phyloP scores from a whole-genome alignment of 2,329 filamentous ascomycete species.

The Parafenestella ontariensis region DNA sequence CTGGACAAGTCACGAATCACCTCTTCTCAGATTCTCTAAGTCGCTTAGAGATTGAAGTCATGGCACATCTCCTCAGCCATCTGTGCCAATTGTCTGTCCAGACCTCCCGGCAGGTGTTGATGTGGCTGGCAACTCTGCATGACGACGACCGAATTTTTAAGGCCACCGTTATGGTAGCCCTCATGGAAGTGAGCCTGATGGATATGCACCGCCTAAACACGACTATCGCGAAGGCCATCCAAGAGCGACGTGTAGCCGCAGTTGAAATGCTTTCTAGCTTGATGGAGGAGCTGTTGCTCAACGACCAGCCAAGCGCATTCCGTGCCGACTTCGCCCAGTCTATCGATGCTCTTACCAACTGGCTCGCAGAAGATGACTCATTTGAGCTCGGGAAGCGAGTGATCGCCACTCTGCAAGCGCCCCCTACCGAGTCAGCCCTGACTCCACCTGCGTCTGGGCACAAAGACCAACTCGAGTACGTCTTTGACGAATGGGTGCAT shows the following conservation, averaged over 20 bases:
- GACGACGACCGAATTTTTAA: slow-evolving; percentile 68
- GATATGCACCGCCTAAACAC: slow-evolving; percentile 66
- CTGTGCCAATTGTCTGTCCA: slow-evolving; percentile 67
- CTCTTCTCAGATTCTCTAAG: slow-evolving; percentile 63
- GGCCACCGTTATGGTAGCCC: slow-evolving; percentile 65
- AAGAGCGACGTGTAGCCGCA: slow-evolving; percentile 72
- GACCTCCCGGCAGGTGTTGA: slow-evolving; percentile 62
- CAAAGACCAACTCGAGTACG: slow-evolving; percentile 87
- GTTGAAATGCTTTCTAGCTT: slow-evolving; percentile 82
- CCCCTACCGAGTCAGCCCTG: slow-evolving; percentile 61
- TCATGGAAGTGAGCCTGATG: slow-evolving; percentile 66
- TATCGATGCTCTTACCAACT: slow-evolving; percentile 79
- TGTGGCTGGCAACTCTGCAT: slow-evolving; percentile 59
- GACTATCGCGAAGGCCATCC: slow-evolving; percentile 75
- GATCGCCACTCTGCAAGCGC: slow-evolving; percentile 68
- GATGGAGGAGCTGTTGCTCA: slow-evolving; percentile 79
- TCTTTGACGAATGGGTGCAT: slow-evolving; percentile 94
- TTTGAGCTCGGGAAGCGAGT: slow-evolving; percentile 73
- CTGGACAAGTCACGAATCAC: slow-evolving; percentile 62
- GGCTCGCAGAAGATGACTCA: slow-evolving; percentile 76
- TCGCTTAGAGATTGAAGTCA: slow-evolving; percentile 67
- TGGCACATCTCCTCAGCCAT: slow-evolving; percentile 66
- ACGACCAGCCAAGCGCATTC: slow-evolving; percentile 77
- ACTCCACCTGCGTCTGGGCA: slow-evolving; percentile 66
- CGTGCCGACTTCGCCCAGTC: slow-evolving; percentile 87